Percentiles rank a stretch among this genome's conserved stretches.
Conservation (phyloP, 805 yeast species). For the Peterozyma toletana region DNA sequence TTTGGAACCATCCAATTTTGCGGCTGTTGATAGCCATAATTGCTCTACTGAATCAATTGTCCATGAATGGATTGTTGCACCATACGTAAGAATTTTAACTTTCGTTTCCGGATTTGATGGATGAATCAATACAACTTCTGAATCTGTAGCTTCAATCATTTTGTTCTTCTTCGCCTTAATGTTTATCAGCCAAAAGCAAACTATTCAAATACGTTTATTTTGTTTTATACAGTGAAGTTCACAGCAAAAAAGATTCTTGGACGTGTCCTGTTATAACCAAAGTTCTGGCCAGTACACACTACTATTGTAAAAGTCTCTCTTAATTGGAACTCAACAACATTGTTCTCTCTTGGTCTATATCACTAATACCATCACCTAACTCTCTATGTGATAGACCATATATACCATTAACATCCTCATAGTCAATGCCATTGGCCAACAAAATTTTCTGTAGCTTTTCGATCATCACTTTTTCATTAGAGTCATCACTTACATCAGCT, state of each 20-base stretch:
- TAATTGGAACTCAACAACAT: too few relatives aligned
- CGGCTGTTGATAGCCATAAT: constrained; percentile 73
- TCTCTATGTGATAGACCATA: too few relatives aligned
- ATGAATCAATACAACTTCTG: constrained; percentile 52
- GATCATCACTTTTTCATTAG: constrained; percentile 24
- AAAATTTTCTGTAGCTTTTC: background rate
- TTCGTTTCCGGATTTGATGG: constrained; percentile 43
- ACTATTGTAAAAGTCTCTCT: too few relatives aligned
- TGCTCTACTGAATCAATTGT: constrained; percentile 63
- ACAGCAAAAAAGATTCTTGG: too few relatives aligned
- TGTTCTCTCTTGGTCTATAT: too few relatives aligned
- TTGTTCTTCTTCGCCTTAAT: constrained; percentile 20
- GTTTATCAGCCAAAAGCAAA: too few relatives aligned
- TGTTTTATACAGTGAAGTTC: too few relatives aligned
- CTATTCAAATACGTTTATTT: too few relatives aligned
- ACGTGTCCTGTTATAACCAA: too few relatives aligned
- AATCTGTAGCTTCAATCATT: constrained; percentile 63
- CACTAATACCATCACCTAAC: too few relatives aligned
- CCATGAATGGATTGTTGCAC: constrained; percentile 91
- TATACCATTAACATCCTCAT: too few relatives aligned
- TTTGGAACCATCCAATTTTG: constrained; percentile 83
- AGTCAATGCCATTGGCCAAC: background rate
- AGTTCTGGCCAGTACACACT: too few relatives aligned
- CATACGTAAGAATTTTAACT: constrained; percentile 71
- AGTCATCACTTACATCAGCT: constrained; percentile 43